Evolutionary conservation across 257 asterid species (phyloP).

Genomic region (Jacaranda mimosifolia): DNA sequence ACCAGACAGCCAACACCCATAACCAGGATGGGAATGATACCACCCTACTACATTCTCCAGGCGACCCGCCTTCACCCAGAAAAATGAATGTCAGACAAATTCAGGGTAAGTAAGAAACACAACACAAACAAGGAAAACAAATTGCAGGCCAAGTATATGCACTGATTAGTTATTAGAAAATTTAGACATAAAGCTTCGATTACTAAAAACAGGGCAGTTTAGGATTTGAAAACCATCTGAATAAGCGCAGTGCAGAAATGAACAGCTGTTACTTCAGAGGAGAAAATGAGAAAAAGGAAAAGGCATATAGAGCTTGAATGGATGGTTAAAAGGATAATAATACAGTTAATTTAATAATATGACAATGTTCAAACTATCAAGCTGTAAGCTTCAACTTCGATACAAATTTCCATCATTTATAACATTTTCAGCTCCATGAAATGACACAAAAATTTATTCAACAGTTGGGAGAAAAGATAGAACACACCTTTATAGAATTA

Average conservation of each 20-base stretch:
- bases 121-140: background rate
- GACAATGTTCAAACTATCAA: too few species aligned
- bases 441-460: too few species aligned
- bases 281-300: background rate
- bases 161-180: background rate
- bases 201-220: background rate
- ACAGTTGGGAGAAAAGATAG: too few species aligned
- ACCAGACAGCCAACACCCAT: slow-evolving; percentile 99
- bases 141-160: background rate
- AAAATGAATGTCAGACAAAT: slow-evolving; percentile 23
- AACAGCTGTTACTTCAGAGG: background rate
- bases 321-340: too few species aligned
- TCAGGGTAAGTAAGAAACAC: slow-evolving; percentile 11
- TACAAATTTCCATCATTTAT: too few species aligned
- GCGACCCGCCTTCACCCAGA: slow-evolving; percentile 79
- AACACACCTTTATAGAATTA: too few species aligned
- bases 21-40: slow-evolving; percentile 99
- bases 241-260: background rate
- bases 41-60: slow-evolving; percentile 96
- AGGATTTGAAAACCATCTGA: slow-evolving; percentile 2
- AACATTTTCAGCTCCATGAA: too few species aligned
- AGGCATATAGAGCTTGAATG: slow-evolving; percentile 2
- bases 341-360: too few species aligned
- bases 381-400: too few species aligned
- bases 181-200: background rate